These are phyloP conservation scores for Colletotrichum sp. DNA, from an alignment of 2,329 filamentous ascomycete genomes.

Conservation along the genomic window DNA sequence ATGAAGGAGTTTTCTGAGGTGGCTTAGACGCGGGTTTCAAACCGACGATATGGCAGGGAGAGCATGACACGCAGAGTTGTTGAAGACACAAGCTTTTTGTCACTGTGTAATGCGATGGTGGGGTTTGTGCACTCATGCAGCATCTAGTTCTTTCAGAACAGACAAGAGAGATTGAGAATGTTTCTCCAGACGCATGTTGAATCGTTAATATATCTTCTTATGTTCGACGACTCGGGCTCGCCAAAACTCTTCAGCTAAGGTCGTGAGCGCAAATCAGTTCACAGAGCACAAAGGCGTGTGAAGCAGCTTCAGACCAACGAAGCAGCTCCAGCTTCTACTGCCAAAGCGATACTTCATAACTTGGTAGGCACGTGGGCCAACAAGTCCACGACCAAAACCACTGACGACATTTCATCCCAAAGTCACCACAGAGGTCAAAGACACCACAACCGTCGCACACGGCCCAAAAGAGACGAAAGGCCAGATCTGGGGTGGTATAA, in stretches of 20 bases:
- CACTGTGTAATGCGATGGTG: neutral
- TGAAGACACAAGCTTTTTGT: neutral
- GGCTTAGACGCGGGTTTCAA: neutral
- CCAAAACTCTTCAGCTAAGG: fast-evolving
- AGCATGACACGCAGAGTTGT: neutral
- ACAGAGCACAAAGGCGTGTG: no score
- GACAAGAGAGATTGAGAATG: neutral
- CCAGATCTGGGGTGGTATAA: neutral
- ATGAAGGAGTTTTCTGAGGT: neutral
- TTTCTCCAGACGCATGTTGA: fast-evolving
- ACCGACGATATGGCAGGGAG: neutral
- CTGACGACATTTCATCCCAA: neutral
- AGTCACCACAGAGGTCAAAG: neutral
- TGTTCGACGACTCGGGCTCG: fast-evolving
- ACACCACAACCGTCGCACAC: neutral
- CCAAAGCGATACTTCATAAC: neutral
- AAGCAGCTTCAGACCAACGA: neutral
- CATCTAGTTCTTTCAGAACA: neutral
- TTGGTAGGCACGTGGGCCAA: neutral
- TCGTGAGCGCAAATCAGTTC: neutral
- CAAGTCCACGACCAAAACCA: neutral
- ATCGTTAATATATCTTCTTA: fast-evolving
- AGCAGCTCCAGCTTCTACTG: fast-evolving
- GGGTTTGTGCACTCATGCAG: neutral
- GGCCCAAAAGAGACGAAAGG: neutral